Evolutionary conservation across 2,329 filamentous ascomycete species (phyloP).

Genomic region (Chaetomium strumarium): DNA sequence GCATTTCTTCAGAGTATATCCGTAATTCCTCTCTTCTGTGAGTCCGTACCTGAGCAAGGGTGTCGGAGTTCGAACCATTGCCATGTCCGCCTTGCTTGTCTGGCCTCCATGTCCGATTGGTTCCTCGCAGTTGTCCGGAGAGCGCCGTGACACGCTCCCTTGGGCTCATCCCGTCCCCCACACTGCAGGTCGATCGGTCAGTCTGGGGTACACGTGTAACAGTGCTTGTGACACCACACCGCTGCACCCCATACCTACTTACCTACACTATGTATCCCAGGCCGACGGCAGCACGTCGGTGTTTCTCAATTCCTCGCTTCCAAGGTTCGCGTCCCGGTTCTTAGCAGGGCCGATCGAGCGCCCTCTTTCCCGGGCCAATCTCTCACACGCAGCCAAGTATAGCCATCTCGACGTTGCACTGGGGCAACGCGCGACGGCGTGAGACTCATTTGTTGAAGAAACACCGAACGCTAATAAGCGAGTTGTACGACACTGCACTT

Average conservation of each 20-base stretch:
- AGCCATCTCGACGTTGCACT: constrained; percentile 1
- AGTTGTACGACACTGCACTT: not conserved
- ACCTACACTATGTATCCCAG: too few species aligned
- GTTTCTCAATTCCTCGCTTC: constrained; percentile 21
- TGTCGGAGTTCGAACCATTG: too few species aligned
- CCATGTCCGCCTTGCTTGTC: too few species aligned
- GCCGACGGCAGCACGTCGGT: constrained; percentile 23
- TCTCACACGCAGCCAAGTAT: not conserved
- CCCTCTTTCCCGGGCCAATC: not conserved
- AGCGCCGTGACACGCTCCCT: too few species aligned
- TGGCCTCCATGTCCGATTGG: not conserved
- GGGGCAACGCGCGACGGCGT: not conserved
- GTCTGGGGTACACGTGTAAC: not conserved
- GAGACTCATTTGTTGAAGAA: constrained; percentile 6
- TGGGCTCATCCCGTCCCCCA: not conserved
- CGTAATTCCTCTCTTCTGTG: too few species aligned
- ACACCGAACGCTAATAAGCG: constrained; percentile 9
- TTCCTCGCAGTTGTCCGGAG: not conserved
- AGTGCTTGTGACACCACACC: constrained; percentile 3
- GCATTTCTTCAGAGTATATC: too few species aligned
- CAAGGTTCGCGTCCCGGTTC: not conserved
- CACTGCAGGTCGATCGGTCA: not conserved
- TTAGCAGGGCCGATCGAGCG: not conserved
- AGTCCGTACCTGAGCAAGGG: too few species aligned
- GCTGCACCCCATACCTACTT: too few species aligned